Evolutionary conservation across 2,329 filamentous ascomycete genomes (phyloP).

Genomic region (Proliferodiscus dingleyae): DNA sequence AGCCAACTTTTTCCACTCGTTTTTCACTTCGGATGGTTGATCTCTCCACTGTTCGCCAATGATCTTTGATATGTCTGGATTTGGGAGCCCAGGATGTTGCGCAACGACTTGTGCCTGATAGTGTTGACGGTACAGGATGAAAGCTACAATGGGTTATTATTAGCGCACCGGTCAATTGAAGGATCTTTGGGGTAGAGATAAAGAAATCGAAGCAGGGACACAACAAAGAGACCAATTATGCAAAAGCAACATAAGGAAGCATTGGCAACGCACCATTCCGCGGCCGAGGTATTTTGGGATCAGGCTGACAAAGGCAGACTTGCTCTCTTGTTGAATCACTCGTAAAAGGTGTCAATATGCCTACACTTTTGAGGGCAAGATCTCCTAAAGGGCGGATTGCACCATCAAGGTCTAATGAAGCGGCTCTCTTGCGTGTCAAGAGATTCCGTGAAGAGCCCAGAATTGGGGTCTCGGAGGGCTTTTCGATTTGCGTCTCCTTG

Average conservation of each 20-base stretch:
- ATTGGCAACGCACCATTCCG: slow-evolving; percentile 57
- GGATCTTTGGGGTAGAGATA: slow-evolving; percentile 16
- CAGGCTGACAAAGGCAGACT: slow-evolving; percentile 65
- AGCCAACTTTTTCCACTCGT: slow-evolving; percentile 82
- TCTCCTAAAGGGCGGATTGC: slow-evolving; percentile 28
- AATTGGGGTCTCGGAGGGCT: slow-evolving; percentile 20
- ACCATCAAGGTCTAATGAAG: slow-evolving; percentile 27
- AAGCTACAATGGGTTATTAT: slow-evolving; percentile 57
- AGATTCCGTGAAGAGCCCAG: slow-evolving; percentile 25
- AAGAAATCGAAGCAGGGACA: slow-evolving; percentile 13
- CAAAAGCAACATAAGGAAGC: slow-evolving; percentile 17
- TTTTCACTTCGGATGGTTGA: slow-evolving; percentile 68
- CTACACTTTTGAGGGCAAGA: slow-evolving; percentile 26
- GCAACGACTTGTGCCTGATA: slow-evolving; percentile 78
- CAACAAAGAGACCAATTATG: slow-evolving; percentile 18
- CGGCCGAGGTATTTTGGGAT: slow-evolving; percentile 66
- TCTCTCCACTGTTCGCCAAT: slow-evolving; percentile 84
- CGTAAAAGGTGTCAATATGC: slow-evolving; percentile 18
- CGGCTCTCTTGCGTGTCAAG: slow-evolving; percentile 31
- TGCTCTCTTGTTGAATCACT: slow-evolving; percentile 32
- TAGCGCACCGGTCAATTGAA: slow-evolving; percentile 29
- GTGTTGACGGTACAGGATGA: slow-evolving; percentile 95
- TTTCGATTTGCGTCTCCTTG: slow-evolving; percentile 22
- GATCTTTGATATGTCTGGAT: slow-evolving; percentile 96
- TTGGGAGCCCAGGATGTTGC: slow-evolving; percentile 82